These are phyloP conservation scores for Stevia rebaudiana DNA, from an alignment of 140 eudicot genomes.

Conservation along the genomic window DNA sequence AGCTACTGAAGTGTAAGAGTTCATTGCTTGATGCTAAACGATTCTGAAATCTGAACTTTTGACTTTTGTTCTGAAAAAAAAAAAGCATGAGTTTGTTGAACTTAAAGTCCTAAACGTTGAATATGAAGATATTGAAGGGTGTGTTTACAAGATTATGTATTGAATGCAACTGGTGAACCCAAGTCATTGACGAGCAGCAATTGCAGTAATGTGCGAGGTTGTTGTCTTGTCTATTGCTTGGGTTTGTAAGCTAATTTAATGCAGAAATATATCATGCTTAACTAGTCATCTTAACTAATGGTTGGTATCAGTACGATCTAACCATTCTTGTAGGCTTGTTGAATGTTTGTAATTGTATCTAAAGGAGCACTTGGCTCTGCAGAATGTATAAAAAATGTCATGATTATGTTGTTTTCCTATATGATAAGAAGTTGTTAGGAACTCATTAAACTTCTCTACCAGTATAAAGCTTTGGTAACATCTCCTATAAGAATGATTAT, in stretches of 20 bases:
- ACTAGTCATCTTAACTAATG: too few relatives aligned
- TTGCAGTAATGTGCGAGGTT: background rate
- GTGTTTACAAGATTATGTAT: background rate
- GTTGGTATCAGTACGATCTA: background rate
- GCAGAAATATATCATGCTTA: too few relatives aligned
- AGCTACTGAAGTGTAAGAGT: background rate
- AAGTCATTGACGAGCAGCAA: background rate
- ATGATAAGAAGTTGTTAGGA: constrained; percentile 13
- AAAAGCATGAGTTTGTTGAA: background rate
- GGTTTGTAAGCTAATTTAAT: background rate
- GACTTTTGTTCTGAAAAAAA: background rate
- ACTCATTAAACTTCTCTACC: background rate
- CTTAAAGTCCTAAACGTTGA: too few relatives aligned
- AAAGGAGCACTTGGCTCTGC: background rate
- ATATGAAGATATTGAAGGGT: background rate
- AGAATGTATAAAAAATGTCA: background rate
- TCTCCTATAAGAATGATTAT: background rate
- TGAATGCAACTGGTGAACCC: background rate
- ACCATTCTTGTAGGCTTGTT: too few relatives aligned
- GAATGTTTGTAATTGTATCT: too few relatives aligned
- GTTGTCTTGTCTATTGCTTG: background rate
- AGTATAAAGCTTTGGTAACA: background rate
- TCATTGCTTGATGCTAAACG: background rate
- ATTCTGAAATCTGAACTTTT: background rate
- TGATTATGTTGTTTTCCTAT: background rate